Evolutionary conservation across 208 protist genomes (phyloP), one percentile per base, ranked within the genome.

Genomic region (Leishmania martiniquensis): DNA sequence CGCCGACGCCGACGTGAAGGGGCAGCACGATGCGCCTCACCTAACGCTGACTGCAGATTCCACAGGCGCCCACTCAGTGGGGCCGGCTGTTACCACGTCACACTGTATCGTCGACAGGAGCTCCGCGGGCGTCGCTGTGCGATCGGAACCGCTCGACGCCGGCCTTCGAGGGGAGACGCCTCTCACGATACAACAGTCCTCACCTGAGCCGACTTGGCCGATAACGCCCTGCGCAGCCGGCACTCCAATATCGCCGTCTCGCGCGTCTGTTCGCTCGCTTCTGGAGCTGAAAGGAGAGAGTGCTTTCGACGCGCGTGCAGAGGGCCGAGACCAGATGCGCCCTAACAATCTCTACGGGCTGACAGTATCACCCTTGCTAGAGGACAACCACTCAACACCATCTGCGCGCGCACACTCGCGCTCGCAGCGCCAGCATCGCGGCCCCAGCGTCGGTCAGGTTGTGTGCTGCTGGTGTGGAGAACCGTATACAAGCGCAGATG

Each of bases 391-490:
- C 20, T 62, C 54, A 22, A 47, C 45, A 60, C 52, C 34, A 45
- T 42, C 12, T 25, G 4, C 6, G 65, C 42, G 65, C 15, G 42
- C 39, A 32, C 65, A 34, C 29, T 57, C 45, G 13, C 51, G n/a
- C 4, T 37, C 59, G 44, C 72, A 47, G 20, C 72, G 25, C 29
- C 52, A 82, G 63, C 47, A 17, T 59, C 72, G 66, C 72, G 67
- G 20, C 47, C 37, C 70, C 39, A 76, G 72, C 22, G 45, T 71
- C 17, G 79, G 78, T 7, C 85, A 78, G 45, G 65, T 72, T 4
- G 73, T 86, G 54, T 92, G 90, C 67, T 78, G 65, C 20, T 88
- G 79, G 63, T 94, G 87, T 45, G 73, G 79, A 12, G 77, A 57
- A 22, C 54, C 79, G 42, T 91, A 92, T 78, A 57, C 76, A 42